phyloP scores from a whole-genome alignment of 1,139 yeast genomes.

The Protomyces inundatus region DNA sequence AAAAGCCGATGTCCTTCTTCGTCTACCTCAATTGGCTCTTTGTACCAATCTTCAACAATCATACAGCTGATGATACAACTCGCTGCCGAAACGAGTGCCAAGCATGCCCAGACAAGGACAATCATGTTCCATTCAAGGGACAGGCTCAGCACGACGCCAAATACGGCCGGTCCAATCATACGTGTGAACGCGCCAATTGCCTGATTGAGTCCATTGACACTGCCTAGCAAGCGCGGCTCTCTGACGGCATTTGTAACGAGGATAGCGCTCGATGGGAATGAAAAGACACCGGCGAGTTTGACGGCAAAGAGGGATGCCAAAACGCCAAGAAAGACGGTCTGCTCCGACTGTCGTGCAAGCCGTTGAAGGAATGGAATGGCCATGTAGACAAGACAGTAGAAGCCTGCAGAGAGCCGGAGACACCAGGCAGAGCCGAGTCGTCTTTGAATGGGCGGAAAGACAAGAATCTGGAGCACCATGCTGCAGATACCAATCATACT shows the following conservation, averaged over 20 bases:
- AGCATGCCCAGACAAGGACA: conserved; percentile 14
- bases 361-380: conserved; percentile 45
- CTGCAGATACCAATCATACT: conserved; percentile 17
- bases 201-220: conserved; percentile 39
- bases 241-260: conserved; percentile 38
- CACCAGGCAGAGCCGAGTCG: conserved; percentile 21
- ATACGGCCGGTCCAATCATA: conserved; percentile 49
- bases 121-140: conserved; percentile 6
- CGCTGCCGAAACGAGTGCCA: neutral
- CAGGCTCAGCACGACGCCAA: conserved; percentile 14
- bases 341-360: conserved; percentile 4
- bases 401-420: conserved; percentile 16
- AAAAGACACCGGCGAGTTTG: conserved; percentile 32
- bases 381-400: conserved; percentile 42
- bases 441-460: conserved; percentile 20
- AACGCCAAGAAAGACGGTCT: conserved; percentile 17
- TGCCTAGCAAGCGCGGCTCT: conserved; percentile 37
- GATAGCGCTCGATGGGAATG: conserved; percentile 36
- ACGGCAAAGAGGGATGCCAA: conserved; percentile 31
- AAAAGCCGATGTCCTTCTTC: conserved; percentile 2
- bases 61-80: conserved; percentile 9
- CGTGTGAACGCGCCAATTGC: conserved; percentile 51
- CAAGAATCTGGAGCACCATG: conserved; percentile 20
- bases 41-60: conserved; percentile 5
- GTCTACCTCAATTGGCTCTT: neutral